Evolutionary conservation across 257 asterid species (phyloP), one percentile per base, ranked within the genome.

Genomic region (Nicotiana sylvestris): DNA sequence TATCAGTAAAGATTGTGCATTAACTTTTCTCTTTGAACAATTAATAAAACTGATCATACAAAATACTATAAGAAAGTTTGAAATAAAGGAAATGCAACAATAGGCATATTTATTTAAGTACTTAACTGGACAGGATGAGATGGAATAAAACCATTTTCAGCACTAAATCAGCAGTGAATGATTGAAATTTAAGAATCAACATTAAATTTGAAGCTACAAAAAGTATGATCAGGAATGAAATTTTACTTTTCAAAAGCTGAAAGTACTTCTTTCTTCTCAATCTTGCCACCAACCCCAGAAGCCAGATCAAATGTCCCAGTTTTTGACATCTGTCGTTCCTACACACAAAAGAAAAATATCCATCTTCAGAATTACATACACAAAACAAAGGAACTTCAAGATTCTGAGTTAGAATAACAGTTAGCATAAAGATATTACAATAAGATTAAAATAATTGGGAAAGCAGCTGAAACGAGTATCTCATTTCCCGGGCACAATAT

Each of bases 241-340:
- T 17, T 81, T 46, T 81, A 81, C 83, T 53, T 81, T 15, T 81
- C 78, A 39, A 81, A 66, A 46, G 83, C 83, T 16, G 83, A 66
- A 49, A 66, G 83, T 43, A 81, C 83, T 62, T 81, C 56, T 16
- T 81, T 66, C 53, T 81, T 81, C 76, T 81, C 65, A 30, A 81
- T 66, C 64, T 66, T 81, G 51, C 78, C 83, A 66, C 83, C 83
- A 81, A 81, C 77, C 17, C 78, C 83, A 81, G 78, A 66, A 25
- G 56, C 83, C 77, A 81, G 78, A 81, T 81, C 78, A 39, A 81
- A 66, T 62, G 78, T 33, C 30, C 83, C 83, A 81, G 83, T 16
- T 66, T 81, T 81, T 66, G 83, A 66, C 83, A 81, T 81, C 78
- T 78, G 16, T 49, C 74, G 0, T 43, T 43, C 12, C 51, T 9